Conservation (phyloP, 345 rosid genomes). For the Kernera saxatilis region DNA sequence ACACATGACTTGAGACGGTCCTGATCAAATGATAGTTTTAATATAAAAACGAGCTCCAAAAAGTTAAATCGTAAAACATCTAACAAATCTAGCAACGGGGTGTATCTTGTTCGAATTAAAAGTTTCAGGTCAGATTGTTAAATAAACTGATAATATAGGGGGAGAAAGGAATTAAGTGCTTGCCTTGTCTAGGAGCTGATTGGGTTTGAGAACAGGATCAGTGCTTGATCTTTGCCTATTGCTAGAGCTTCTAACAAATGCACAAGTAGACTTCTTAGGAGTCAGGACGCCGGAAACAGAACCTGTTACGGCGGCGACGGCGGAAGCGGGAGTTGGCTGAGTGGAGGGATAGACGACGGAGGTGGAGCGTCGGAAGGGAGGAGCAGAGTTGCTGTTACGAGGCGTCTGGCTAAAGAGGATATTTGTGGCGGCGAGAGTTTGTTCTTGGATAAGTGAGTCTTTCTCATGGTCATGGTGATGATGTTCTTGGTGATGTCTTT, state of each 20-base stretch:
- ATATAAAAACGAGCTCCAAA: too few species aligned
- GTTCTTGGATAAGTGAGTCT: slow-evolving; percentile 65
- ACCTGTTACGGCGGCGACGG: slow-evolving; percentile 4
- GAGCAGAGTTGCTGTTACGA: slow-evolving; percentile 42
- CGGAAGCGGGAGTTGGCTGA: slow-evolving; percentile 13
- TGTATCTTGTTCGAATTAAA: neutral
- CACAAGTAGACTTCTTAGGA: slow-evolving; percentile 46
- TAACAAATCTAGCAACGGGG: neutral
- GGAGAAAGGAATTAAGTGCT: neutral
- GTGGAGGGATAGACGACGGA: slow-evolving; percentile 58
- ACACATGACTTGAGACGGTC: too few species aligned
- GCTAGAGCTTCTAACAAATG: slow-evolving; percentile 66
- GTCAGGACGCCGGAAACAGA: slow-evolving; percentile 44
- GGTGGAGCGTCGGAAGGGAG: slow-evolving; percentile 71
- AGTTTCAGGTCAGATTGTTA: neutral
- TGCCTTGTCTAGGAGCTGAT: slow-evolving; percentile 87
- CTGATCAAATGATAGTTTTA: neutral
- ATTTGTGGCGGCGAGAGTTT: slow-evolving; percentile 73
- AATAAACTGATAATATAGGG: neutral
- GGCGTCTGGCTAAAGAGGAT: slow-evolving; percentile 62
- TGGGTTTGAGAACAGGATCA: slow-evolving; percentile 81
- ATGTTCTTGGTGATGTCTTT: slow-evolving; percentile 31
- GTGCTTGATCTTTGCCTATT: slow-evolving; percentile 79
- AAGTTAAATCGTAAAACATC: too few species aligned
- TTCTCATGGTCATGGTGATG: slow-evolving; percentile 25